Evolutionary conservation across 345 rosid genomes (phyloP).

Genomic region (Populus ilicifolia): DNA sequence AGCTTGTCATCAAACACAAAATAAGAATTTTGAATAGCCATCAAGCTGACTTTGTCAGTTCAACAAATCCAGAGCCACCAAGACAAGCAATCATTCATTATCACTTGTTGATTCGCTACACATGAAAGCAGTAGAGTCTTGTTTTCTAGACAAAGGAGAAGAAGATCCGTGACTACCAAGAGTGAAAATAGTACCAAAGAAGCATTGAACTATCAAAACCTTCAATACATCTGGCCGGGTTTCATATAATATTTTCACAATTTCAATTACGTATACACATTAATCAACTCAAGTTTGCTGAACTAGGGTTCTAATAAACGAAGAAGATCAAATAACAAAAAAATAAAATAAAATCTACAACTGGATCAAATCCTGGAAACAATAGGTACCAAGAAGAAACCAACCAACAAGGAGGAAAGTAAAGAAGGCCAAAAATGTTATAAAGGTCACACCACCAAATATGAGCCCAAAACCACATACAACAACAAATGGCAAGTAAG

Average conservation of each 20-base stretch:
- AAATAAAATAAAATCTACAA: constrained; percentile 36
- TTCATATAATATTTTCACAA: background rate
- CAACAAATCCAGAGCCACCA: too few relatives aligned
- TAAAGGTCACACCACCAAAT: constrained; percentile 62
- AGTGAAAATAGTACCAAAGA: too few relatives aligned
- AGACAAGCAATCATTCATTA: too few relatives aligned
- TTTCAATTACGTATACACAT: background rate
- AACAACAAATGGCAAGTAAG: constrained; percentile 54
- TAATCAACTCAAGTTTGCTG: background rate
- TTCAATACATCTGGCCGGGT: background rate
- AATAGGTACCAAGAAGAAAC: constrained; percentile 78
- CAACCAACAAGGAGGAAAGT: constrained; percentile 61
- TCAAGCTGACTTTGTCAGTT: too few relatives aligned
- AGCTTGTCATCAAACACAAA: too few relatives aligned
- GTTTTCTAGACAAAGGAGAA: too few relatives aligned
- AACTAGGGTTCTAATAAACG: constrained; percentile 5
- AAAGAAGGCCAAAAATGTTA: constrained; percentile 45
- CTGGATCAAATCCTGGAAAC: constrained; percentile 65
- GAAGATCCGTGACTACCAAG: too few relatives aligned
- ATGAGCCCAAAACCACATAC: constrained; percentile 48
- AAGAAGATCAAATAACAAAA: background rate
- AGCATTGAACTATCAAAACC: too few relatives aligned
- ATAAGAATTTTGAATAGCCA: too few relatives aligned
- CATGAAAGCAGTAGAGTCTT: too few relatives aligned
- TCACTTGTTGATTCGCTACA: too few relatives aligned